Evolutionary conservation across 139 green algal species (phyloP).

Genomic region (Zygnema circumcarinatum): DNA sequence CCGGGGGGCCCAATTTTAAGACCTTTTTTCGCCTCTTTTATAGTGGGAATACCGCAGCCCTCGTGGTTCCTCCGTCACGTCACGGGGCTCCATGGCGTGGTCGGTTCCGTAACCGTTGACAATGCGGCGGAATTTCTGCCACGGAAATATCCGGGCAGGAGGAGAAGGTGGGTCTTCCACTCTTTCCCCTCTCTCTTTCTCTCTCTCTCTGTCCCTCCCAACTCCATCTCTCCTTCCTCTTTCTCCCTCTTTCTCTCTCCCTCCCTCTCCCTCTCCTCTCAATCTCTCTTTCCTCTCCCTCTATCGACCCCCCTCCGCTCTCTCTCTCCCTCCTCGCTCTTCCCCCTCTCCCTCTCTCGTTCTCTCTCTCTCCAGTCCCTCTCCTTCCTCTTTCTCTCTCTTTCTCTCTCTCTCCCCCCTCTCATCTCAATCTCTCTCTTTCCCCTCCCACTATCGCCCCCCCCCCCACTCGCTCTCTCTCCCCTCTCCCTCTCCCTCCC

Average conservation of each 20-base stretch:
- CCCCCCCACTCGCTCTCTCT: background rate
- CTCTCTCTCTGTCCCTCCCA: background rate
- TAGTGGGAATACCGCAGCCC: conserved; percentile 1
- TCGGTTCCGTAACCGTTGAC: conserved; percentile 34
- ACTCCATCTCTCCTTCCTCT: background rate
- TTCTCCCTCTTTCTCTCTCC: background rate
- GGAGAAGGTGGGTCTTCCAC: conserved; percentile 4
- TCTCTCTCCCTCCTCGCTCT: background rate
- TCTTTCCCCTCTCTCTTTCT: background rate
- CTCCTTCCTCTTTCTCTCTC: background rate
- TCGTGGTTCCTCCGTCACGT: background rate
- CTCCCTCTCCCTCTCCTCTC: background rate
- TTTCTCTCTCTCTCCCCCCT: background rate
- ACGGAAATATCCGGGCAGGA: conserved; percentile 7
- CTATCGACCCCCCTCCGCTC: no score
- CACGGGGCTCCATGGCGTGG: background rate
- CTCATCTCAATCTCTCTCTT: background rate
- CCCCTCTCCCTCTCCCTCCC: background rate
- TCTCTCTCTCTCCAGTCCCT: background rate
- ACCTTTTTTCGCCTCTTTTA: conserved; percentile 10
- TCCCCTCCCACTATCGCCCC: background rate
- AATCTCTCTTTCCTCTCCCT: background rate
- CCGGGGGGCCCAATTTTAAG: conserved; percentile 23
- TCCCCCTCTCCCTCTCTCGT: background rate
- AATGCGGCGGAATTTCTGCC: conserved; percentile 31